phyloP scores from a whole-genome alignment of 2,329 filamentous ascomycete genomes.

The Chaetomium sp. region DNA sequence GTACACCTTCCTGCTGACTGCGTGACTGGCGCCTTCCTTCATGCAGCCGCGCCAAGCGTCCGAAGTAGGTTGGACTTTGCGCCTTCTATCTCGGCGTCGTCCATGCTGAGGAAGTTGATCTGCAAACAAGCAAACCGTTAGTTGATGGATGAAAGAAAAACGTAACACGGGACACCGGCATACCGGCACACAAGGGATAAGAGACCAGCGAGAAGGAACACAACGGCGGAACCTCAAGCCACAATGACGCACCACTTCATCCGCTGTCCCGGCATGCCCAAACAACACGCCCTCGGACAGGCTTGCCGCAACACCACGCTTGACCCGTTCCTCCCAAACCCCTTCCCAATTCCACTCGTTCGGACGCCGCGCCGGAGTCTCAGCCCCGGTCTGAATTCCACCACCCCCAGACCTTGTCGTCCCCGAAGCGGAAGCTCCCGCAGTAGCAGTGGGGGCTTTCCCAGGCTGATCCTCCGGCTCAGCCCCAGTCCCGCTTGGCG shows the following conservation, averaged over 20 bases:
- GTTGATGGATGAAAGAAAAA: not conserved
- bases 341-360: conserved; percentile 98
- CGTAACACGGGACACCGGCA: not conserved
- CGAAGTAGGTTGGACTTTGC: conserved; percentile 54
- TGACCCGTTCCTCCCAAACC: conserved; percentile 88
- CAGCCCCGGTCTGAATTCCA: too few relatives aligned
- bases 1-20: not conserved
- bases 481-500: too few relatives aligned
- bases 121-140: conserved; percentile 26
- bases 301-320: conserved; percentile 69
- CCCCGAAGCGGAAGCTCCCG: not conserved
- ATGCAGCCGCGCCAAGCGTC: conserved; percentile 36
- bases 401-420: too few relatives aligned
- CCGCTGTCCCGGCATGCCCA: conserved; percentile 53
- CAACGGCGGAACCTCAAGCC: not conserved
- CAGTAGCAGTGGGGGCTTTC: not conserved
- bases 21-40: too few relatives aligned
- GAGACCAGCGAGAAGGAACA: conserved; percentile 8
- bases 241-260: conserved; percentile 61
- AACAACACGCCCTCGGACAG: conserved; percentile 74
- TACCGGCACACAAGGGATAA: not conserved
- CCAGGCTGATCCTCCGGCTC: too few relatives aligned
- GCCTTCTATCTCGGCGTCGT: conserved; percentile 50
- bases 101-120: conserved; percentile 63
- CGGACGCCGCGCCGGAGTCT: conserved; percentile 43